These are phyloP conservation scores for Yamadazyma kitorensis DNA, from an alignment of 805 yeast species.

Conservation along the genomic window DNA sequence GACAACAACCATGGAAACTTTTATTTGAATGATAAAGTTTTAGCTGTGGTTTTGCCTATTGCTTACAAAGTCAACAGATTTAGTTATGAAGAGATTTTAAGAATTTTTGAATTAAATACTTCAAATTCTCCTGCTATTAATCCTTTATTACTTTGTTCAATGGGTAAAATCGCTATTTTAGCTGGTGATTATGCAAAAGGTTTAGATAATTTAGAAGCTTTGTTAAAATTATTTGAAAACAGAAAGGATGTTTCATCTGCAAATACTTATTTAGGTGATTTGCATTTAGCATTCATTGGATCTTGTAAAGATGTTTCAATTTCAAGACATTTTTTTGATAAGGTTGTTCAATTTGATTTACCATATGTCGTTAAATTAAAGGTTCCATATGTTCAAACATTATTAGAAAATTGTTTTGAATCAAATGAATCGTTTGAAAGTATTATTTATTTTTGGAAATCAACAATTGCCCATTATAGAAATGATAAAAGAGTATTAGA, in stretches of 20 bases:
- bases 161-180: constrained; percentile 69
- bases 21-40: constrained; percentile 62
- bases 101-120: constrained; percentile 49
- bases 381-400: constrained; percentile 67
- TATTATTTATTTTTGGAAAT: constrained; percentile 60
- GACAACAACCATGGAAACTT: constrained; percentile 36
- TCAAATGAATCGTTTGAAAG: constrained; percentile 55
- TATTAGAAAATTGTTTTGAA: constrained; percentile 58
- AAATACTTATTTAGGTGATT: constrained; percentile 53
- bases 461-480: constrained; percentile 53
- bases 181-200: constrained; percentile 68
- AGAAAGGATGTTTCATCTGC: constrained; percentile 8
- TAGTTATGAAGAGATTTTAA: constrained; percentile 57
- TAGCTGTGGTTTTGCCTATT: constrained; percentile 67
- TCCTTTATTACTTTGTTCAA: constrained; percentile 59
- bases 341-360: constrained; percentile 65
- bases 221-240: constrained; percentile 50
- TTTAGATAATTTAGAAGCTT: constrained; percentile 56
- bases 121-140: constrained; percentile 26
- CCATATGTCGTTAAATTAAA: constrained; percentile 72
- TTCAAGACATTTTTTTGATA: constrained; percentile 71
- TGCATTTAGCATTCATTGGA: constrained; percentile 77
- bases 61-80: constrained; percentile 60
- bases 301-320: constrained; percentile 68
- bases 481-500: constrained; percentile 28